These are phyloP conservation scores for Sinapis alba DNA, from an alignment of 441 rosid genomes.

Conservation along the genomic window DNA sequence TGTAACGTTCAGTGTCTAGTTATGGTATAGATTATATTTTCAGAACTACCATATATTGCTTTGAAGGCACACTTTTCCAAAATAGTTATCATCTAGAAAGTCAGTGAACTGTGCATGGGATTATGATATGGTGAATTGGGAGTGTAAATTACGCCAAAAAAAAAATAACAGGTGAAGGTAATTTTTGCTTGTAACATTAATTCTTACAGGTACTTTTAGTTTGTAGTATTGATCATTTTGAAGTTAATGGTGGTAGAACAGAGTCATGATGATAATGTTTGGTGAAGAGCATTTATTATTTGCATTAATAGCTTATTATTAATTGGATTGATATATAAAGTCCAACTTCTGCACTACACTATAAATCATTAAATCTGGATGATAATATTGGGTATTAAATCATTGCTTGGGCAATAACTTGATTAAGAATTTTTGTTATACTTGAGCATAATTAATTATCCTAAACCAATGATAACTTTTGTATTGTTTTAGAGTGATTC, in stretches of 20 bases:
- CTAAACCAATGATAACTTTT: background rate
- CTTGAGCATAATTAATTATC: background rate
- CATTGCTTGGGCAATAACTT: background rate
- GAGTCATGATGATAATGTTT: constrained; percentile 38
- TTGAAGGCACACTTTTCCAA: constrained; percentile 18
- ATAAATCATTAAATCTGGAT: constrained; percentile 37
- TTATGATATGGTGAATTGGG: constrained; percentile 21
- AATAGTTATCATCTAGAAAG: constrained; percentile 5
- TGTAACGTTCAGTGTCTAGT: constrained; percentile 28
- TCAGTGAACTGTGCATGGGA: constrained; percentile 26
- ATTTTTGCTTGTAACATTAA: background rate
- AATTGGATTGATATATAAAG: constrained; percentile 30
- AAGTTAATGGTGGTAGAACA: constrained; percentile 36
- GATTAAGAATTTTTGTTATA: background rate
- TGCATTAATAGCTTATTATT: constrained; percentile 33
- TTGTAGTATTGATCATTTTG: constrained; percentile 12
- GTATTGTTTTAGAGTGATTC: constrained; percentile 56
- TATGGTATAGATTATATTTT: constrained; percentile 26
- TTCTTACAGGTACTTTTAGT: constrained; percentile 11
- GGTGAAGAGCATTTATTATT: constrained; percentile 39
- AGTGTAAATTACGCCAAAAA: background rate
- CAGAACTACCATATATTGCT: constrained; percentile 31
- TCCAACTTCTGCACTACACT: constrained; percentile 33
- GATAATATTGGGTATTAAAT: constrained; percentile 7
- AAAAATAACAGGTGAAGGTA: background rate